A percentile compares a stretch with the other conserved stretches of the same genome.
Evolutionary conservation across 2,329 filamentous ascomycete species (phyloP).

Genomic region (Byssoonygena ceratinophila): DNA sequence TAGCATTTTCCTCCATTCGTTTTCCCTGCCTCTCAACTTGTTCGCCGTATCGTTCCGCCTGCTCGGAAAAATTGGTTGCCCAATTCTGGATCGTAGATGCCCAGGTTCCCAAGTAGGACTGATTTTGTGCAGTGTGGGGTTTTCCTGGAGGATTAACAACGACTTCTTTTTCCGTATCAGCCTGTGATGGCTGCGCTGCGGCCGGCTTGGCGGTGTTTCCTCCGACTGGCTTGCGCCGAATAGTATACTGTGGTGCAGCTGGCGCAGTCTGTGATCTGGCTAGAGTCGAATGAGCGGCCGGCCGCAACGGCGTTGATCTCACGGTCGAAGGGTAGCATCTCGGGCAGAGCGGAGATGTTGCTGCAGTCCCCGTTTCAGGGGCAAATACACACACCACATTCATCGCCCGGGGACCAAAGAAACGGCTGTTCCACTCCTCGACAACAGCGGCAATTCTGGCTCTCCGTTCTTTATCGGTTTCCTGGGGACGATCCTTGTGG

Average conservation of each 20-base stretch:
- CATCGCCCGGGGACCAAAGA: conserved; percentile 31
- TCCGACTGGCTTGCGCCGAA: conserved; percentile 15
- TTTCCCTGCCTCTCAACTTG: conserved; percentile 30
- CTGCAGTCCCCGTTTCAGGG: conserved; percentile 25
- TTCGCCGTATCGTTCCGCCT: conserved; percentile 34
- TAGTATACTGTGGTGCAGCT: conserved; percentile 5
- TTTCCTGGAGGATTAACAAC: neutral
- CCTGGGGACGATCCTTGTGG: conserved; percentile 34
- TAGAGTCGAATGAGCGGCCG: conserved; percentile 14
- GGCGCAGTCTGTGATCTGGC: conserved; percentile 8
- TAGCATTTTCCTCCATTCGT: conserved; percentile 27
- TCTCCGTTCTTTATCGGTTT: conserved; percentile 33
- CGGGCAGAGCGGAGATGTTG: conserved; percentile 31
- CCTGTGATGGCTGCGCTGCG: neutral
- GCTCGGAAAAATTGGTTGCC: conserved; percentile 28
- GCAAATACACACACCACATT: conserved; percentile 30
- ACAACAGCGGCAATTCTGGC: conserved; percentile 32
- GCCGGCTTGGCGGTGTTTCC: neutral
- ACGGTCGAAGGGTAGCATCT: conserved; percentile 34
- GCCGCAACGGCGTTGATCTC: conserved; percentile 20
- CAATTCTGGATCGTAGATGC: conserved; percentile 18
- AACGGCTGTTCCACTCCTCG: conserved; percentile 36
- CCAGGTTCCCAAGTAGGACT: neutral
- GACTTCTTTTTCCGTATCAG: neutral
- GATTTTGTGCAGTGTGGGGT: neutral